phyloP scores from a whole-genome alignment of 2,329 filamentous ascomycete species.

The Cylindrodendrum hubeiense region DNA sequence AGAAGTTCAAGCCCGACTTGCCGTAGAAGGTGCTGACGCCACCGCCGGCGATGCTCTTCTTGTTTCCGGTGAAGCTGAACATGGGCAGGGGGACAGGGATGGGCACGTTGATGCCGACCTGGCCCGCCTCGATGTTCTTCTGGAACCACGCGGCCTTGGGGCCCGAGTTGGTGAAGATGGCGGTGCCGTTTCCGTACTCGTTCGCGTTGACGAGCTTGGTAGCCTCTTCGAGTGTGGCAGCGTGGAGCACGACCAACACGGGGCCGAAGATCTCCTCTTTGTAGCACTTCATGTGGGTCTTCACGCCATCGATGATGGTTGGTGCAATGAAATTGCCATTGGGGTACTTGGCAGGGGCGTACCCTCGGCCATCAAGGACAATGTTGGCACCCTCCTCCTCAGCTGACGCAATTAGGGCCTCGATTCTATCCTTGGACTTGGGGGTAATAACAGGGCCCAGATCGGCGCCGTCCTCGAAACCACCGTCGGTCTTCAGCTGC shows the following conservation, averaged over 20 bases:
- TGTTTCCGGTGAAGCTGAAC: slow-evolving; percentile 50
- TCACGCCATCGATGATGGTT: slow-evolving; percentile 48
- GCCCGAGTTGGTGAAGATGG: slow-evolving; percentile 48
- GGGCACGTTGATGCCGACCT: slow-evolving; percentile 38
- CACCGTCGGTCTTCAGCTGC: slow-evolving; percentile 52
- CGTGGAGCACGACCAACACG: slow-evolving; percentile 49
- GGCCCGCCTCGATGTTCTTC: slow-evolving; percentile 40
- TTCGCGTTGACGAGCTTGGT: slow-evolving; percentile 46
- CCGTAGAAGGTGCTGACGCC: slow-evolving; percentile 80
- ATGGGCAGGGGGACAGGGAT: slow-evolving; percentile 39
- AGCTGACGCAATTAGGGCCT: slow-evolving; percentile 30
- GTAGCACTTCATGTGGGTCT: slow-evolving; percentile 51
- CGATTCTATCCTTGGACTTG: slow-evolving; percentile 29
- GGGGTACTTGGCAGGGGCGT: slow-evolving; percentile 30
- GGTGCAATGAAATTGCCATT: slow-evolving; percentile 59
- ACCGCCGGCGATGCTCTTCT: slow-evolving; percentile 76
- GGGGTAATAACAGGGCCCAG: slow-evolving; percentile 36
- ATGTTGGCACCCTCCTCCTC: slow-evolving; percentile 32
- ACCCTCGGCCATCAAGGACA: slow-evolving; percentile 33
- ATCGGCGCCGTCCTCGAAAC: slow-evolving; percentile 34
- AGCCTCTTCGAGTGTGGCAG: slow-evolving; percentile 48
- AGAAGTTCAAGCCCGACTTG: slow-evolving; percentile 78
- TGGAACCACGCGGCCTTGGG: slow-evolving; percentile 47
- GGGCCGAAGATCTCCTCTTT: slow-evolving; percentile 51
- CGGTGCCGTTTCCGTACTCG: slow-evolving; percentile 50